Conservation (phyloP, 192 early-diverging fungal species). For the Coemansia sp. region DNA sequence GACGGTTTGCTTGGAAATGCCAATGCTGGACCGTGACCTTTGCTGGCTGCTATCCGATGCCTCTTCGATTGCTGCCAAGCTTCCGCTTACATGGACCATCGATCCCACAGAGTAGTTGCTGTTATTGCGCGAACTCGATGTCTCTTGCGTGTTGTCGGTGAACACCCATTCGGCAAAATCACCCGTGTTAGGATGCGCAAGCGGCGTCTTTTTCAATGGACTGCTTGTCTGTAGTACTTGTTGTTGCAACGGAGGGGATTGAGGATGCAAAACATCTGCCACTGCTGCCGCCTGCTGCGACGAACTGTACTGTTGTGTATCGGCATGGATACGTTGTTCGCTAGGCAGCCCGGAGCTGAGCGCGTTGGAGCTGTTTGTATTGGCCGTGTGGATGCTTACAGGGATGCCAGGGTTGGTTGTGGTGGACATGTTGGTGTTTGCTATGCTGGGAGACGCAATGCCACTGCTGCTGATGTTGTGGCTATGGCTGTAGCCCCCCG, state of each 20-base stretch:
- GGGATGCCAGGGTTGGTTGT: background rate
- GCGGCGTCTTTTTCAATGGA: background rate
- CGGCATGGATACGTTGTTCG: conserved; percentile 1
- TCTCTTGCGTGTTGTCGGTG: conserved; percentile 27
- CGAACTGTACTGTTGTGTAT: background rate
- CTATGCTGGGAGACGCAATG: conserved; percentile 9
- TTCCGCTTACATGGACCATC: conserved; percentile 24
- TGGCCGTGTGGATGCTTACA: conserved; percentile 19
- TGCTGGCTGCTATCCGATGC: conserved; percentile 3
- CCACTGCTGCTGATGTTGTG: conserved; percentile 23
- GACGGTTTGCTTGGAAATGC: background rate
- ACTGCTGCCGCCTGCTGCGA: background rate
- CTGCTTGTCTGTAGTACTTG: background rate
- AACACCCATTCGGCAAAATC: conserved; percentile 52
- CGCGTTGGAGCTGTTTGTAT: conserved; percentile 12
- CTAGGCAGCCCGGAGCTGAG: background rate
- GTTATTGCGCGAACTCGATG: conserved; percentile 2
- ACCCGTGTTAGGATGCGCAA: conserved; percentile 8
- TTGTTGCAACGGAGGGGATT: background rate
- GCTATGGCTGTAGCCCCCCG: conserved; percentile 15
- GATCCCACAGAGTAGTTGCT: conserved; percentile 30
- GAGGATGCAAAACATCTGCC: background rate
- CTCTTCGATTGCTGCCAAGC: conserved; percentile 26
- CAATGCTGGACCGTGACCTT: background rate
- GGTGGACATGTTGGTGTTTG: background rate